Conservation (phyloP, 2,329 filamentous ascomycete genomes). For the Tolypocladium tundrense region DNA sequence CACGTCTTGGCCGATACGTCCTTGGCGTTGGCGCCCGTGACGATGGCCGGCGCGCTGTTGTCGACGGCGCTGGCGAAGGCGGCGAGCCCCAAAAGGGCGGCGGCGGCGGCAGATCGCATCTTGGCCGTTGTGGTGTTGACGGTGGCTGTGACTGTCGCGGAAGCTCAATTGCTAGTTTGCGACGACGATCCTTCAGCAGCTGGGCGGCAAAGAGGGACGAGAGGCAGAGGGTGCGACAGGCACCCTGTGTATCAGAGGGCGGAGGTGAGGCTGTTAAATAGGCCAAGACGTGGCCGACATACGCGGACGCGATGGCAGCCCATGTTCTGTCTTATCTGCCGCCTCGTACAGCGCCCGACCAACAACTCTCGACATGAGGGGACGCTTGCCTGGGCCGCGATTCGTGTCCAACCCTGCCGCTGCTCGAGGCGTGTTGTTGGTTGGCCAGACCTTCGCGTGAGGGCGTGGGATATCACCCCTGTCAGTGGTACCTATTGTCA, state of each 20-base stretch:
- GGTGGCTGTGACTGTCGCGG: background rate
- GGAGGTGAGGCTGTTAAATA: background rate
- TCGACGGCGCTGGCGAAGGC: conserved; percentile 1
- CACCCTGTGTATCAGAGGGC: background rate
- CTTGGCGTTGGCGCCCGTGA: background rate
- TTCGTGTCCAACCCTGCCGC: too few species aligned
- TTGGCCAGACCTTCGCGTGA: background rate
- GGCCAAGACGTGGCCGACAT: background rate
- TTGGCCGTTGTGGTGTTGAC: background rate
- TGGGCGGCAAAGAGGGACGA: background rate
- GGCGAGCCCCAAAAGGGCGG: conserved; percentile 1
- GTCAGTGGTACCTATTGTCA: background rate
- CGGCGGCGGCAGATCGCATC: conserved; percentile 1
- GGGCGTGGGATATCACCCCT: background rate
- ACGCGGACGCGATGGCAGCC: background rate
- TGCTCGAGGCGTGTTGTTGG: background rate
- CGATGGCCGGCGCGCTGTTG: background rate
- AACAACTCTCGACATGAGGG: too few species aligned
- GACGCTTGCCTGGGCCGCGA: too few species aligned
- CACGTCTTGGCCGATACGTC: conserved; percentile 3
- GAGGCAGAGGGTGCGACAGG: background rate
- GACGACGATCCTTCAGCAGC: background rate
- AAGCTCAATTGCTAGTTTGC: background rate
- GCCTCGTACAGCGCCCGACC: too few species aligned
- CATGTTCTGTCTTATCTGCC: background rate